Base-by-base conservation (phyloP, 202 grass and related monocot genomes). In the Hordeum pubiflorum region DNA sequence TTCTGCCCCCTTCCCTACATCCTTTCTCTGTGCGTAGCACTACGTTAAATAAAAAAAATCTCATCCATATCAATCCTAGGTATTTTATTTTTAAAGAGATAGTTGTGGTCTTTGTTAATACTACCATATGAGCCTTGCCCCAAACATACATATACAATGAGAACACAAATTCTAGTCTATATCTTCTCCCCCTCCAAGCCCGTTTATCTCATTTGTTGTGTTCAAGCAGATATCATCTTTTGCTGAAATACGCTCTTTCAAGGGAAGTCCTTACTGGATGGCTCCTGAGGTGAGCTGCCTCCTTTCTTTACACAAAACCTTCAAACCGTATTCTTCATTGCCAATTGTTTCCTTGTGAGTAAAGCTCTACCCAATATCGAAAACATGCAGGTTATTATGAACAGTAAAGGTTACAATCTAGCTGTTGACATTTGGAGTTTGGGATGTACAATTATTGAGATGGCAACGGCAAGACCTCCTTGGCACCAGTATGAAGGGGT, bases 191-290 rank as follows among this genome's bases (percentile, higher is more conserved):
- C 18, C 13, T 55, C 46, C 41, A 79, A 73, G 36, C 48, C 82
- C 13, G 21, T 84, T 64, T 24, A 82, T 85, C 72, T 63, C 23
- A 57, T 93, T 80, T 44, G 5, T 77, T 87, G 20, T 79, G 9
- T 63, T 81, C 61, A 78, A 69, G 86, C 88, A 98, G 96, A 95
- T 93, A 85, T 88, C 90, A 23, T 83, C 96, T 71, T 98, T 93
- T 85, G 91, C 86, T 86, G 91, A 93, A 66, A 94, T 98, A 83
- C 88, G 84, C 75, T 98, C 96, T 62, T 93, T 98, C 29, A 98
- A 91, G 85, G 96, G 96, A 93, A 98, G 96, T 63, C 96, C 96
- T 74, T 98, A 98, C 60, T 98, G 92, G 96, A 98, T 98, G 92
- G 96, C 96, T 76, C 96, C 96, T 79, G 96, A 98, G 90, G 96